phyloP scores from a whole-genome alignment of 768 basidiomycete genomes.

The Mycena rosella region DNA sequence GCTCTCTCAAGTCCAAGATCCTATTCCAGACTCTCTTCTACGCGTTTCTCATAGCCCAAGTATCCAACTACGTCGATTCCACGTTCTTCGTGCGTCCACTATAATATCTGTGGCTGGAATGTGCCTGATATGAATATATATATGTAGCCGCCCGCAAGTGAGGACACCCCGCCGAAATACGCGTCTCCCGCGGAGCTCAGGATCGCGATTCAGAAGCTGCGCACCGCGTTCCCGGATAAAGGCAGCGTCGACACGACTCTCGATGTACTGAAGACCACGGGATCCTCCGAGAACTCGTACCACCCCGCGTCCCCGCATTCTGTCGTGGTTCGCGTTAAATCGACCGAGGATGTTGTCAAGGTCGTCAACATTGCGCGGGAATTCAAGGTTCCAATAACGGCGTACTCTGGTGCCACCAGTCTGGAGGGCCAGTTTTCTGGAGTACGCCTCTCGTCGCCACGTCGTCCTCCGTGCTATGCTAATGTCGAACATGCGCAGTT shows the following conservation, averaged over 20 bases:
- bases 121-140: neutral
- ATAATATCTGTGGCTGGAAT: neutral
- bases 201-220: slow-evolving; percentile 67
- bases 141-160: slow-evolving; percentile 17
- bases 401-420: slow-evolving; percentile 89
- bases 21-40: slow-evolving; percentile 54
- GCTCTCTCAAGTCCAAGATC: slow-evolving; percentile 47
- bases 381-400: slow-evolving; percentile 75
- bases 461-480: neutral
- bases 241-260: slow-evolving; percentile 64
- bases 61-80: slow-evolving; percentile 44
- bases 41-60: slow-evolving; percentile 50
- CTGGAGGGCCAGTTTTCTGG: slow-evolving; percentile 90
- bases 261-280: slow-evolving; percentile 65
- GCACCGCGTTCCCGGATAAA: slow-evolving; percentile 57
- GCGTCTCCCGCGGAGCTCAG: slow-evolving; percentile 61
- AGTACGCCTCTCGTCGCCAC: slow-evolving; percentile 52
- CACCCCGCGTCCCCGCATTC: slow-evolving; percentile 71
- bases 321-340: slow-evolving; percentile 65
- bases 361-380: slow-evolving; percentile 82
- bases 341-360: slow-evolving; percentile 86
- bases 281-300: slow-evolving; percentile 79
- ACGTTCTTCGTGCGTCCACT: slow-evolving; percentile 43
- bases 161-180: slow-evolving; percentile 47
- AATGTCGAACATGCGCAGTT: slow-evolving; percentile 41